These are phyloP conservation scores for Boletus edulis DNA, from an alignment of 768 basidiomycete species.

Conservation along the genomic window DNA sequence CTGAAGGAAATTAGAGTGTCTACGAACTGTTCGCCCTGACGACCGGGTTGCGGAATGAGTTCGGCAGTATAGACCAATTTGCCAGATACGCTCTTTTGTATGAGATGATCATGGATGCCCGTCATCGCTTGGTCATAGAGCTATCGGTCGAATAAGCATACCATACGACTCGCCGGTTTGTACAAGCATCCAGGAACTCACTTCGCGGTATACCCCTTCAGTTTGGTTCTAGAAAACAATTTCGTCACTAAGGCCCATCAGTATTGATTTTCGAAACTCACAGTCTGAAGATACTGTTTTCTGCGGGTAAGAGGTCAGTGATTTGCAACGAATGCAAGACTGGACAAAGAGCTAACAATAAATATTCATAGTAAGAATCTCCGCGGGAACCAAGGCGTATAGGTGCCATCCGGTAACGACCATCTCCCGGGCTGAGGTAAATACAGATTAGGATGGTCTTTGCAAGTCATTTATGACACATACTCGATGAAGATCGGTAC, in stretches of 20 bases:
- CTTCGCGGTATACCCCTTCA: constrained; percentile 75
- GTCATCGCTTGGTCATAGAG: constrained; percentile 90
- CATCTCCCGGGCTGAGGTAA: constrained; percentile 42
- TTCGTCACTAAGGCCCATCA: not conserved
- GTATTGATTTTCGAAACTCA: constrained; percentile 12
- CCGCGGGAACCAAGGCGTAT: constrained; percentile 90
- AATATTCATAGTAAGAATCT: constrained; percentile 93
- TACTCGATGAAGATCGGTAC: constrained; percentile 86
- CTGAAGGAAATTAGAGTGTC: not conserved
- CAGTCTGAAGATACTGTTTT: constrained; percentile 34
- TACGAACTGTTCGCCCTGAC: constrained; percentile 35
- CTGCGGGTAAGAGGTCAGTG: constrained; percentile 12
- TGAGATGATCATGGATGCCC: constrained; percentile 72
- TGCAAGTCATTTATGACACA: constrained; percentile 19
- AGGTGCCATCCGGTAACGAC: constrained; percentile 59
- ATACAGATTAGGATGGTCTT: constrained; percentile 9
- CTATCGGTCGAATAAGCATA: constrained; percentile 36
- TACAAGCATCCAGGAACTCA: constrained; percentile 30
- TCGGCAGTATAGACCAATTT: constrained; percentile 80
- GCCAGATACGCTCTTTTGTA: constrained; percentile 58
- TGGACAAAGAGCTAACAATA: constrained; percentile 50
- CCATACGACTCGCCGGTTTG: not conserved
- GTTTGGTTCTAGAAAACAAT: constrained; percentile 52
- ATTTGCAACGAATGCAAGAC: not conserved
- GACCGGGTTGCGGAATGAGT: constrained; percentile 56